Percentiles rank a stretch among this genome's conserved stretches.
phyloP scores from a whole-genome alignment of 2,329 filamentous ascomycete genomes.

The Colletotrichum aenigma region DNA sequence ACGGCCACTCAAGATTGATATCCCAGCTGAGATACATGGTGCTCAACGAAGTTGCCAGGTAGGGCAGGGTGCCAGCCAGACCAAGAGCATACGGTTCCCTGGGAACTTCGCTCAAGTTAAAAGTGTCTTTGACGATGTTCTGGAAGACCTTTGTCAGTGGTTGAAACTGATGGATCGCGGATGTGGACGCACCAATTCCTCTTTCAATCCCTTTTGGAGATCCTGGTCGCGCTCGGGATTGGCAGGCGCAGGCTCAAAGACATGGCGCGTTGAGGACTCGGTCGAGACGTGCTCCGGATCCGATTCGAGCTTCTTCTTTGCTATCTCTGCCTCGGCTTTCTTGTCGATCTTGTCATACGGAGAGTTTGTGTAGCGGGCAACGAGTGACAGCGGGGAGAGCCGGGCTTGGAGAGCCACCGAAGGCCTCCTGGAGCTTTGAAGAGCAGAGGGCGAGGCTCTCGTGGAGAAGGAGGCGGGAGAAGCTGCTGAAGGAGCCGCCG shows the following conservation, averaged over 20 bases:
- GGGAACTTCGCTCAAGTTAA: conserved; percentile 68
- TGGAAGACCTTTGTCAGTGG: conserved; percentile 33
- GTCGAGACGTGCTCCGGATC: conserved; percentile 65
- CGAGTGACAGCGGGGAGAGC: background rate
- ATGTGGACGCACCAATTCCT: conserved; percentile 57
- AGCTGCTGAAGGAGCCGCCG: background rate
- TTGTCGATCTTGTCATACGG: conserved; percentile 47
- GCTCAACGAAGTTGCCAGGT: conserved; percentile 81
- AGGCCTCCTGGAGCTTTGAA: conserved; percentile 11
- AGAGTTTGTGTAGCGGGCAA: conserved; percentile 27
- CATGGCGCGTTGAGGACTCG: conserved; percentile 58
- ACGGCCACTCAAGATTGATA: conserved; percentile 70
- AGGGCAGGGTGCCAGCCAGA: conserved; percentile 81
- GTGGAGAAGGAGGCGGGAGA: background rate
- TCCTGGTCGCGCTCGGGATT: conserved; percentile 24
- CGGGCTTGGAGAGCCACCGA: conserved; percentile 4
- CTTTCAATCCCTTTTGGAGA: conserved; percentile 39
- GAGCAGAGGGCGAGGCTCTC: background rate
- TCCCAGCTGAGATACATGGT: conserved; percentile 86
- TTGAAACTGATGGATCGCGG: background rate
- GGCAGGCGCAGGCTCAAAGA: conserved; percentile 44
- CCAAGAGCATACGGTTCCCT: conserved; percentile 71
- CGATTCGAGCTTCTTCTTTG: conserved; percentile 59
- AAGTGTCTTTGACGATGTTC: conserved; percentile 71
- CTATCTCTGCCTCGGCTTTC: conserved; percentile 60